Percentiles rank a stretch among this genome's conserved stretches.
phyloP scores from a whole-genome alignment of 441 rosid genomes.

The Euphorbia celastroides region DNA sequence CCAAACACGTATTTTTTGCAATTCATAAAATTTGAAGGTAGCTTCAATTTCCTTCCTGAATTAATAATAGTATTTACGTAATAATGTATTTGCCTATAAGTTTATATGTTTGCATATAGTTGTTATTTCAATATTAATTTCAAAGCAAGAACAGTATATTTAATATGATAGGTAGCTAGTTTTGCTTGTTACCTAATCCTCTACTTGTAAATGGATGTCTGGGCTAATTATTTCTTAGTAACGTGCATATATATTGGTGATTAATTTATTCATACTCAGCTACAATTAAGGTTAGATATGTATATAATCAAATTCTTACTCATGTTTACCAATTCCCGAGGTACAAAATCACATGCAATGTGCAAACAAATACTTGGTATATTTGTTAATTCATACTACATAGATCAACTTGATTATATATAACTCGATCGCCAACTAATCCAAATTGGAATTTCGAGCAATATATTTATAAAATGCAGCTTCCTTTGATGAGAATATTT shows the following conservation, averaged over 20 bases:
- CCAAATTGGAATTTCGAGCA: not conserved
- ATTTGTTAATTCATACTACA: not conserved
- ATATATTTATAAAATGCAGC: not conserved
- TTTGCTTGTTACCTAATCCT: constrained; percentile 17
- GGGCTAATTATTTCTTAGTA: not conserved
- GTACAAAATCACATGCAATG: constrained; percentile 12
- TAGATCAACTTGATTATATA: not conserved
- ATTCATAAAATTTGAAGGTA: not conserved
- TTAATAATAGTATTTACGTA: not conserved
- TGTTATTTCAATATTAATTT: constrained; percentile 1
- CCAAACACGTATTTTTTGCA: constrained; percentile 15
- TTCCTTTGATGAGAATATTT: not conserved
- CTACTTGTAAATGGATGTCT: not conserved
- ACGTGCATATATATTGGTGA: not conserved
- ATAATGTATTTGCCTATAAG: not conserved
- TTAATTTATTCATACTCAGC: not conserved
- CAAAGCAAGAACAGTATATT: constrained; percentile 29
- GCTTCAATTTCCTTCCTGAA: not conserved
- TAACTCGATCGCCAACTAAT: not conserved
- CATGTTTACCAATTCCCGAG: not conserved
- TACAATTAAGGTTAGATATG: not conserved
- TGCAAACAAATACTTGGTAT: constrained; percentile 1
- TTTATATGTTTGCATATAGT: not conserved
- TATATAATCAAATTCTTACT: not conserved
- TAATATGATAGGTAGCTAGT: constrained; percentile 4